Conservation (phyloP, 177 flowering plant species). For the Vitis hybrid region DNA sequence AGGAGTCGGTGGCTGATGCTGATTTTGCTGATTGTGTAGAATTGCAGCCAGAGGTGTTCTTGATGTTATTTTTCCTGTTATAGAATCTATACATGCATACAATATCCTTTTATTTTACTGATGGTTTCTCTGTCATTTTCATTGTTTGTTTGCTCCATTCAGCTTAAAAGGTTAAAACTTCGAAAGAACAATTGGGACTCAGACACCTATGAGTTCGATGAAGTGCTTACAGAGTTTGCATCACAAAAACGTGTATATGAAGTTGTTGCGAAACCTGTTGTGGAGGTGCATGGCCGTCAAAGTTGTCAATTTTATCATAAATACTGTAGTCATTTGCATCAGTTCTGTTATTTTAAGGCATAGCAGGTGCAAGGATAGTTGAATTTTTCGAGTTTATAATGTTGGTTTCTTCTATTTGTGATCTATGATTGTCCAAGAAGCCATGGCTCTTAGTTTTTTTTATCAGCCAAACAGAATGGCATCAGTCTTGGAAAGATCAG, state of each 20-base stretch:
- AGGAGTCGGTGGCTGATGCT: slow-evolving; percentile 86
- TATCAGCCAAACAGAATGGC: too few relatives aligned
- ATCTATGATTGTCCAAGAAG: too few relatives aligned
- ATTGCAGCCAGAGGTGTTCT: slow-evolving; percentile 89
- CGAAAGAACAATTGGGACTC: slow-evolving; percentile 93
- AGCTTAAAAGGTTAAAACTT: slow-evolving; percentile 92
- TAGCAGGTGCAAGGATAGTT: too few relatives aligned
- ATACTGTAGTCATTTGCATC: background rate
- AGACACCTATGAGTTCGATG: slow-evolving; percentile 95
- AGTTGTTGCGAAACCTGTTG: slow-evolving; percentile 98
- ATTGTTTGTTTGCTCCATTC: slow-evolving; percentile 13
- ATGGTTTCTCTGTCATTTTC: background rate
- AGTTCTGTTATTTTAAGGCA: too few relatives aligned
- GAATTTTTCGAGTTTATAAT: too few relatives aligned
- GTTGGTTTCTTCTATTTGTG: too few relatives aligned
- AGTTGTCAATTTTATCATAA: background rate
- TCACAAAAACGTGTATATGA: slow-evolving; percentile 98
- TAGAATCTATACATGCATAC: too few relatives aligned
- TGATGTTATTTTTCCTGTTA: background rate
- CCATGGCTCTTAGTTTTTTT: too few relatives aligned
- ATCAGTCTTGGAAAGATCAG: too few relatives aligned
- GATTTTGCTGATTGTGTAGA: slow-evolving; percentile 99
- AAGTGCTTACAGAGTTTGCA: slow-evolving; percentile 94
- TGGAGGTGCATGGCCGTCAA: slow-evolving; percentile 58
- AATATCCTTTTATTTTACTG: background rate